Evolutionary conservation across 108 stramenopile species (phyloP).

Genomic region (Mayamaea pseudoterrestris): DNA sequence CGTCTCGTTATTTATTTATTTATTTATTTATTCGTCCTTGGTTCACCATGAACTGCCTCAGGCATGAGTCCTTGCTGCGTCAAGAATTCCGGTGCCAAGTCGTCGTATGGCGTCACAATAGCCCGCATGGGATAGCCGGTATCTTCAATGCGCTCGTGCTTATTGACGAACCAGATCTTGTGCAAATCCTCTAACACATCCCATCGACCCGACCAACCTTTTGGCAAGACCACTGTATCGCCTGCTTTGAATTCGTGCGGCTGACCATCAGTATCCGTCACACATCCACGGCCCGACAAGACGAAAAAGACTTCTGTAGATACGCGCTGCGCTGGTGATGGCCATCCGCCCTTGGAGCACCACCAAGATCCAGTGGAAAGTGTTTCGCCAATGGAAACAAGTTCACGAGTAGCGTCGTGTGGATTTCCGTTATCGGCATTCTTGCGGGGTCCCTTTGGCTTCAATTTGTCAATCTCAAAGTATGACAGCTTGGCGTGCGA

Average conservation of each 20-base stretch:
- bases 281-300: conserved; percentile 37
- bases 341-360: conserved; percentile 60
- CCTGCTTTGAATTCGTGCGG: conserved; percentile 56
- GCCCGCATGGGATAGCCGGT: conserved; percentile 28
- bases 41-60: conserved; percentile 16
- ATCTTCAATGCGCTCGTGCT: conserved; percentile 29
- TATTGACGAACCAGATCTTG: conserved; percentile 61
- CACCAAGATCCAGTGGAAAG: conserved; percentile 43
- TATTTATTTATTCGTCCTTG: too few relatives aligned
- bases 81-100: conserved; percentile 17
- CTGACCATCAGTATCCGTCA: conserved; percentile 40
- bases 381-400: conserved; percentile 5
- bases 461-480: conserved; percentile 31
- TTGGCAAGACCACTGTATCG: conserved; percentile 61
- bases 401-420: conserved; percentile 30
- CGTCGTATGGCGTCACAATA: conserved; percentile 24
- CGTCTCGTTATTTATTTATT: too few relatives aligned
- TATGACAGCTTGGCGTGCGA: conserved; percentile 12
- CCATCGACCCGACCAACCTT: conserved; percentile 58
- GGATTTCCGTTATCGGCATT: conserved; percentile 41
- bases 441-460: conserved; percentile 38
- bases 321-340: conserved; percentile 24
- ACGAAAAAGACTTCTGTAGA: conserved; percentile 59
- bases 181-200: conserved; percentile 47
- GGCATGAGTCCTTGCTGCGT: conserved; percentile 1